Evolutionary conservation across 495 filamentous ascomycete species (phyloP).

Genomic region (Podospora bellae-mahoneyi): DNA sequence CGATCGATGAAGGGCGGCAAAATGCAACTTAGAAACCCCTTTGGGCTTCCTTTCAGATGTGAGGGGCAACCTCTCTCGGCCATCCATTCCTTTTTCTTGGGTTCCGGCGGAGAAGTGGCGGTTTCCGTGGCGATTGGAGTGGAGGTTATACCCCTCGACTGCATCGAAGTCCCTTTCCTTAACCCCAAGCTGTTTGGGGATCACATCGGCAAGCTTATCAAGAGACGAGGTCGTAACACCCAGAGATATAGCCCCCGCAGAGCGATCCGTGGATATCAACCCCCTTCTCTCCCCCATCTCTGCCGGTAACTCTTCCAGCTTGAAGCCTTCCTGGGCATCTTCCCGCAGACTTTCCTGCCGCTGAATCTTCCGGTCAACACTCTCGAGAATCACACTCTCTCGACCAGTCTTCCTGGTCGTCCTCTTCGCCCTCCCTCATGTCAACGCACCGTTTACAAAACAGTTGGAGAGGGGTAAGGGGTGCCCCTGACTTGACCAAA

Average conservation of each 20-base stretch:
- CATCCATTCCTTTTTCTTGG: neutral
- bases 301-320: neutral
- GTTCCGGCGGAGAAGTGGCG: neutral
- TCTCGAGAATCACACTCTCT: neutral
- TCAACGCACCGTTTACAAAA: neutral
- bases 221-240: too few relatives aligned
- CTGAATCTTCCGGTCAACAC: neutral
- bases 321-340: neutral
- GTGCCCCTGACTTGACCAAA: neutral
- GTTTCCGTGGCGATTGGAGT: neutral
- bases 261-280: neutral
- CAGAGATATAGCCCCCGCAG: too few relatives aligned
- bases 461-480: neutral
- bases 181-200: too few relatives aligned
- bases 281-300: neutral
- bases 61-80: neutral
- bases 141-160: too few relatives aligned
- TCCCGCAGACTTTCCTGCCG: neutral
- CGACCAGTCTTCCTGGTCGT: neutral
- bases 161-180: too few relatives aligned
- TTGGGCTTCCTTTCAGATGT: neutral
- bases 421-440: neutral
- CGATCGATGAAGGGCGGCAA: neutral
- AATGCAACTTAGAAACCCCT: neutral
- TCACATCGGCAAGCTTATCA: too few relatives aligned